A percentile compares a stretch with the other conserved stretches of the same genome.
Conservation (phyloP, 2,329 filamentous ascomycete species). For the Macrophomina tecta region DNA sequence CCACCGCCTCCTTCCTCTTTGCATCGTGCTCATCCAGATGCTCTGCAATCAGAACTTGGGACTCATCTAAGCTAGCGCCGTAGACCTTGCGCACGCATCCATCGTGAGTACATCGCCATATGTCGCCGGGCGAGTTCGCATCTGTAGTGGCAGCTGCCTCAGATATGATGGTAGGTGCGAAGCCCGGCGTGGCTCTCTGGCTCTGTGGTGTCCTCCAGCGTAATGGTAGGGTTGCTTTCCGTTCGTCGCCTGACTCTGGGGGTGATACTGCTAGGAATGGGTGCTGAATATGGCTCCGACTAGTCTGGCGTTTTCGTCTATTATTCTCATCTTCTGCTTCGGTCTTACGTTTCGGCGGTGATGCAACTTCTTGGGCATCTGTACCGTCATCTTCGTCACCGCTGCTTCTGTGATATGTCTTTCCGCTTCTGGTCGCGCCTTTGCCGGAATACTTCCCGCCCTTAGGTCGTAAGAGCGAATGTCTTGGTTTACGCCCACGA, state of each 20-base stretch:
- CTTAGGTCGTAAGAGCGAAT: slow-evolving; percentile 45
- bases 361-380: slow-evolving; percentile 23
- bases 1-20: slow-evolving; percentile 58
- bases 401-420: slow-evolving; percentile 27
- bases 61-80: slow-evolving; percentile 62
- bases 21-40: slow-evolving; percentile 68
- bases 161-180: slow-evolving; percentile 13
- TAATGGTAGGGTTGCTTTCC: slow-evolving; percentile 35
- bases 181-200: neutral
- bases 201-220: slow-evolving; percentile 33
- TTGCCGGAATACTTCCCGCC: slow-evolving; percentile 45
- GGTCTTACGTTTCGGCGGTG: slow-evolving; percentile 23
- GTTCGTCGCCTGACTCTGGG: slow-evolving; percentile 21
- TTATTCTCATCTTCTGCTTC: slow-evolving; percentile 23
- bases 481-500: slow-evolving; percentile 37
- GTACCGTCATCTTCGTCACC: slow-evolving; percentile 28
- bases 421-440: slow-evolving; percentile 30
- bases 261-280: neutral
- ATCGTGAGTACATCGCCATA: slow-evolving; percentile 70
- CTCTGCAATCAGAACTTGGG: slow-evolving; percentile 62
- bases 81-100: slow-evolving; percentile 70
- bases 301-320: slow-evolving; percentile 16
- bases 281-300: neutral
- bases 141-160: slow-evolving; percentile 36
- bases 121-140: slow-evolving; percentile 62